A percentile compares a stretch with the other conserved stretches of the same genome.
These are phyloP conservation scores for Piromyces sp. DNA, from an alignment of 192 early-diverging fungal genomes.

Conservation along the genomic window DNA sequence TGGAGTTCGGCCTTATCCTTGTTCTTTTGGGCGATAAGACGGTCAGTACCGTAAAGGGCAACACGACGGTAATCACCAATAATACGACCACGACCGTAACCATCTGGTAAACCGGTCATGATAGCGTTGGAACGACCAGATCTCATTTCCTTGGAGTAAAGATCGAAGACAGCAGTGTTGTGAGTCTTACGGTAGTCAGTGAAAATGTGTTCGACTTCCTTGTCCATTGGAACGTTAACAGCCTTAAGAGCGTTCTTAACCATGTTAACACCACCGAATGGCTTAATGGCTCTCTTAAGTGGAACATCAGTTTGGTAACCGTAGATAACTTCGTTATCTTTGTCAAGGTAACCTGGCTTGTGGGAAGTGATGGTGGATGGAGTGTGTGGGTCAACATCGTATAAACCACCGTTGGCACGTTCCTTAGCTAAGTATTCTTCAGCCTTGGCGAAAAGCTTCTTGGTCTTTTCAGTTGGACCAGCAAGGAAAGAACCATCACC, in stretches of 20 bases:
- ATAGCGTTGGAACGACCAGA: conserved; percentile 9
- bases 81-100: conserved; percentile 9
- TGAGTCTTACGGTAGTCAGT: conserved; percentile 9
- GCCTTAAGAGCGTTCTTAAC: conserved; percentile 7
- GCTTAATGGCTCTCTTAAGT: conserved; percentile 10
- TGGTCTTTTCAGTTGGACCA: background rate
- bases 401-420: background rate
- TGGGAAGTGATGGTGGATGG: conserved; percentile 6
- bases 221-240: conserved; percentile 5
- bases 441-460: background rate
- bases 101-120: conserved; percentile 9
- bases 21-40: conserved; percentile 4
- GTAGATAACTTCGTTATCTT: conserved; percentile 9
- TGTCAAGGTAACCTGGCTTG: conserved; percentile 8
- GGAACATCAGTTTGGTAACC: conserved; percentile 11
- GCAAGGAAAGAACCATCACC: background rate
- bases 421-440: background rate
- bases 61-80: conserved; percentile 11
- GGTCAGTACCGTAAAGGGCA: conserved; percentile 10
- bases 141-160: conserved; percentile 8
- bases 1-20: conserved; percentile 5
- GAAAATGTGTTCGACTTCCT: conserved; percentile 4
- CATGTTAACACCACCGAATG: conserved; percentile 8
- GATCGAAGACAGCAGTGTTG: conserved; percentile 10
- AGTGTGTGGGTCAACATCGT: conserved; percentile 8